Conservation (phyloP, 2,329 filamentous ascomycete genomes). For the Blastomyces gilchristii region DNA sequence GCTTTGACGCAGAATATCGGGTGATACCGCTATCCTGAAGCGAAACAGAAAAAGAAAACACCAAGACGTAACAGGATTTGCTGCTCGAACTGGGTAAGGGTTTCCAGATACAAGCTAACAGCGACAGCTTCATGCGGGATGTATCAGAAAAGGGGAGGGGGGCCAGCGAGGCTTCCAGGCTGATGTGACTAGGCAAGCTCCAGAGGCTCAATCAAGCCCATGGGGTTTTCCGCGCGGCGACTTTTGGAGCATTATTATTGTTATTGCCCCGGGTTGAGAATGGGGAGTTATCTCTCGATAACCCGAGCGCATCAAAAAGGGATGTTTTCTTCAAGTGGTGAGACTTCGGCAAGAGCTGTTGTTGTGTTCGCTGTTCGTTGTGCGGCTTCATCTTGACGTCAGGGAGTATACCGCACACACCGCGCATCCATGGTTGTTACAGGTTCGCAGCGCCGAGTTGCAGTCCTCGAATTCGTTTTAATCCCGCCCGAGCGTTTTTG, state of each 20-base stretch:
- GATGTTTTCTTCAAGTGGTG: not conserved
- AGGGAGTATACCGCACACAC: not conserved
- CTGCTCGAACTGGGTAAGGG: not conserved
- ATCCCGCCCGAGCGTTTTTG: not conserved
- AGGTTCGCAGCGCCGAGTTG: not conserved
- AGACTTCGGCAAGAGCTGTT: too few relatives aligned
- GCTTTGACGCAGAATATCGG: not conserved
- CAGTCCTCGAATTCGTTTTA: not conserved
- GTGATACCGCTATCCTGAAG: not conserved
- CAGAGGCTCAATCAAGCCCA: not conserved
- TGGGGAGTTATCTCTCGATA: too few relatives aligned
- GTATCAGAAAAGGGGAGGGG: not conserved
- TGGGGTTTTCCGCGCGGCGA: not conserved
- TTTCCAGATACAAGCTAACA: not conserved
- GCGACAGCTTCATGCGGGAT: not conserved
- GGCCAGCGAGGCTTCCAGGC: not conserved
- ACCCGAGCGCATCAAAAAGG: not conserved
- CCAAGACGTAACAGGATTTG: not conserved
- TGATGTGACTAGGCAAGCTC: not conserved
- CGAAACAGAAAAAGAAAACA: not conserved
- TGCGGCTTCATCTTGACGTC: not conserved
- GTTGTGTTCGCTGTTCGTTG: too few relatives aligned
- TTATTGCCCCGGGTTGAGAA: not conserved
- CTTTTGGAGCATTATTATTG: not conserved
- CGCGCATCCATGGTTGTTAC: too few relatives aligned